A percentile compares a stretch with the other conserved stretches of the same genome.
phyloP scores from a whole-genome alignment of 2,329 filamentous ascomycete genomes.

The Ophiobolus disseminans region DNA sequence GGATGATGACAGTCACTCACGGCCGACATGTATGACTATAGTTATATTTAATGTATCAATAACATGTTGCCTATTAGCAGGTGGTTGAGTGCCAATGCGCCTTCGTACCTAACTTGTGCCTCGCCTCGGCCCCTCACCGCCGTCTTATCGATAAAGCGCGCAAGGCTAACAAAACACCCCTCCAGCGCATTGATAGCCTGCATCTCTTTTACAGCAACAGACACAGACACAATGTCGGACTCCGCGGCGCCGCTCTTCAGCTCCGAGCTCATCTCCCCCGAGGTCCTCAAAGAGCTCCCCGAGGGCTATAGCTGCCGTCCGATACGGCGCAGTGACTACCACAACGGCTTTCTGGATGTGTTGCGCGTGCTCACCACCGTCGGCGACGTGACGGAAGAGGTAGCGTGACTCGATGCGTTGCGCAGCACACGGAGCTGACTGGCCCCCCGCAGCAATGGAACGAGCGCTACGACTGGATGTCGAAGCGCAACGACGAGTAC shows the following conservation, averaged over 20 bases:
- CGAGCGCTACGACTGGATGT: constrained; percentile 83
- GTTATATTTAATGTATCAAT: no score
- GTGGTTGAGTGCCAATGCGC: not conserved
- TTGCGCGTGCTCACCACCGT: constrained; percentile 91
- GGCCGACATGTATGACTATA: not conserved
- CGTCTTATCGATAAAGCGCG: constrained; percentile 35
- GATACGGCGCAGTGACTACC: constrained; percentile 78
- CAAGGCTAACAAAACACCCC: not conserved
- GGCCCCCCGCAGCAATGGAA: constrained; percentile 61
- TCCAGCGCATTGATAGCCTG: not conserved
- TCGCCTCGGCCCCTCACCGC: constrained; percentile 22
- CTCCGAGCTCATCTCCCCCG: constrained; percentile 75
- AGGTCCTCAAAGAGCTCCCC: constrained; percentile 75
- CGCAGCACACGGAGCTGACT: constrained; percentile 7
- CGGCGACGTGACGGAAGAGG: constrained; percentile 78
- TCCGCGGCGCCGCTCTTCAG: constrained; percentile 72
- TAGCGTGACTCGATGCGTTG: constrained; percentile 43
- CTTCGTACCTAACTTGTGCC: not conserved
- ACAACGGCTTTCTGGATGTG: constrained; percentile 85
- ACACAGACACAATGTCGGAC: constrained; percentile 22
- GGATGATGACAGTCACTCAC: no score
- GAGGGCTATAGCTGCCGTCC: constrained; percentile 83
- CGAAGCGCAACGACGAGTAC: constrained; percentile 75
- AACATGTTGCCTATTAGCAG: no score
- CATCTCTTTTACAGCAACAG: constrained; percentile 1